These are phyloP conservation scores for Cladosporium sphaerospermum DNA, from an alignment of 2,329 filamentous ascomycete species.

Conservation along the genomic window DNA sequence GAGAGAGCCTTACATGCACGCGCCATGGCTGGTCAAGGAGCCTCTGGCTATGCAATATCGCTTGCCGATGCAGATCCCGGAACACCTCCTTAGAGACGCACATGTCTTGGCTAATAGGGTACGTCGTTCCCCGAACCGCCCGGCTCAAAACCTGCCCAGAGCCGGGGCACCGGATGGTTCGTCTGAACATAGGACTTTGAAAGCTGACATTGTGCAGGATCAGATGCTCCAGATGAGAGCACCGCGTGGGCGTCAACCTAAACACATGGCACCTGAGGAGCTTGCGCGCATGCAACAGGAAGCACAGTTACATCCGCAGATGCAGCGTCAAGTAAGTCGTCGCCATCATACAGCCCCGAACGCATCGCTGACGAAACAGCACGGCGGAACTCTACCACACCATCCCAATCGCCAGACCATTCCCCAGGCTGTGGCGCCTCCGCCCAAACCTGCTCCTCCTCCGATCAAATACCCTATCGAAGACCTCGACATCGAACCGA, in stretches of 20 bases:
- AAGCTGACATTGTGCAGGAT: slow-evolving; percentile 13
- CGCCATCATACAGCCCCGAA: slow-evolving; percentile 16
- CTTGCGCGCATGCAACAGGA: slow-evolving; percentile 17
- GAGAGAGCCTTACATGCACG: slow-evolving; percentile 88
- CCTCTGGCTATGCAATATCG: slow-evolving; percentile 77
- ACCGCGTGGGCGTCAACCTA: slow-evolving; percentile 20
- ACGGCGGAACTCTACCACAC: slow-evolving; percentile 39
- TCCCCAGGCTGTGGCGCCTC: neutral
- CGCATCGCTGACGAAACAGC: slow-evolving; percentile 15
- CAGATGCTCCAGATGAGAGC: slow-evolving; percentile 21
- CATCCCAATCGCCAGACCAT: slow-evolving; percentile 26
- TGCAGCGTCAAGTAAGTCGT: slow-evolving; percentile 14
- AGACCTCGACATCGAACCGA: slow-evolving; percentile 73
- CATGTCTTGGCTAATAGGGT: slow-evolving; percentile 1
- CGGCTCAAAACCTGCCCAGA: neutral
- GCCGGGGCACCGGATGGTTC: neutral
- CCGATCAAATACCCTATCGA: slow-evolving; percentile 93
- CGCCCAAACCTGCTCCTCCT: slow-evolving; percentile 54
- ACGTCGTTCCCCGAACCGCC: neutral
- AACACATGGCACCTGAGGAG: slow-evolving; percentile 14
- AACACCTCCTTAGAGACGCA: slow-evolving; percentile 71
- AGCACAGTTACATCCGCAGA: slow-evolving; percentile 13
- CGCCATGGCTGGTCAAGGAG: slow-evolving; percentile 89
- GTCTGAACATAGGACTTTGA: neutral
- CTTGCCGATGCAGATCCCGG: slow-evolving; percentile 80